Evolutionary conservation across 441 rosid genomes (phyloP).

Genomic region (Eruca vesicaria): DNA sequence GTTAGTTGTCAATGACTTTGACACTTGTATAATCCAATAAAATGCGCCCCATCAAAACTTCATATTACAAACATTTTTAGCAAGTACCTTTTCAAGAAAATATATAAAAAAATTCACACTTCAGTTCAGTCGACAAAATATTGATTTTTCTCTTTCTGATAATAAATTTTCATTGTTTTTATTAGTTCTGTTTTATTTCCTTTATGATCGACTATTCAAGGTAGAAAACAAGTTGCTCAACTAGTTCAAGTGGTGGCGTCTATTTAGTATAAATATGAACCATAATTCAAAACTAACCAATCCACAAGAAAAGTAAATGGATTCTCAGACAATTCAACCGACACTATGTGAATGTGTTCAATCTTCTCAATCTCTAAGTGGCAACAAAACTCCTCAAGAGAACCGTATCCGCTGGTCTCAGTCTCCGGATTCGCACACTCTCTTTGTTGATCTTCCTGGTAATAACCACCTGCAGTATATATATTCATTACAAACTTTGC

Average conservation of each 20-base stretch:
- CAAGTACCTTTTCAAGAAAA: not conserved
- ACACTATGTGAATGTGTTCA: constrained; percentile 51
- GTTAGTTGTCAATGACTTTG: too few relatives aligned
- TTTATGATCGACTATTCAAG: not conserved
- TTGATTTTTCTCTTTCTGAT: not conserved
- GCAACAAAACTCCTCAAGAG: constrained; percentile 37
- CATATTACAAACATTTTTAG: too few relatives aligned
- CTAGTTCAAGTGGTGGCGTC: constrained; percentile 1
- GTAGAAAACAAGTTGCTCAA: constrained; percentile 32
- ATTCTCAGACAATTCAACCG: constrained; percentile 34
- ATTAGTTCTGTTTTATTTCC: not conserved
- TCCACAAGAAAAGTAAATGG: constrained; percentile 39
- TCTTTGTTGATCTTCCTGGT: constrained; percentile 83
- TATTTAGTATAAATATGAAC: not conserved
- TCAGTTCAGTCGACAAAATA: not conserved
- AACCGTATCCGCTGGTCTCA: constrained; percentile 69
- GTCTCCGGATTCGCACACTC: constrained; percentile 68
- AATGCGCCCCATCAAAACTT: not conserved
- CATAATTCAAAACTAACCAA: not conserved
- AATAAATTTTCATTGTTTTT: not conserved
- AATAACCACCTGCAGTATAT: not conserved
- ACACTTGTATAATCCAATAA: too few relatives aligned
- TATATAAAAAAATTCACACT: not conserved
- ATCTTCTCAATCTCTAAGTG: constrained; percentile 34
- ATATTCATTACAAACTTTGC: not conserved